These are phyloP conservation scores for Epichloe uncinata DNA, from an alignment of 2,329 filamentous ascomycete genomes.

Conservation along the genomic window DNA sequence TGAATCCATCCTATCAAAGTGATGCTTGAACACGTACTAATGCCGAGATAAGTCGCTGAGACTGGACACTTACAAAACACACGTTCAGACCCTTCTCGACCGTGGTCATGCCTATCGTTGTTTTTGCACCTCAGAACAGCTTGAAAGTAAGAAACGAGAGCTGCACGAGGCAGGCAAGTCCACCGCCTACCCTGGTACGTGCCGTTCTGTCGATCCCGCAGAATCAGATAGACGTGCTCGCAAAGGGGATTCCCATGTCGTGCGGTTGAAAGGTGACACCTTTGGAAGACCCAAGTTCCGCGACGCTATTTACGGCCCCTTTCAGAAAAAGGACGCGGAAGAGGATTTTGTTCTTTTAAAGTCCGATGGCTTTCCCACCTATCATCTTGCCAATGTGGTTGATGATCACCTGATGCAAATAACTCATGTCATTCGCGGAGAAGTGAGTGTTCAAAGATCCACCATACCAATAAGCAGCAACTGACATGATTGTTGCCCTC, in stretches of 20 bases:
- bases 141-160: slow-evolving; percentile 52
- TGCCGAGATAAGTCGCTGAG: slow-evolving; percentile 59
- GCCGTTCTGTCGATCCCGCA: slow-evolving; percentile 48
- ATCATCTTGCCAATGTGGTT: slow-evolving; percentile 93
- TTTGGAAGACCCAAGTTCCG: slow-evolving; percentile 47
- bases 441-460: slow-evolving; percentile 32
- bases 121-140: slow-evolving; percentile 67
- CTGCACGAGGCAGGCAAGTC: slow-evolving; percentile 38
- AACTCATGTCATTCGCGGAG: slow-evolving; percentile 86
- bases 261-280: slow-evolving; percentile 56
- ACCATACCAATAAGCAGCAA: background rate
- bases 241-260: slow-evolving; percentile 56
- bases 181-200: slow-evolving; percentile 48
- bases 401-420: slow-evolving; percentile 94
- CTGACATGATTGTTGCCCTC: background rate
- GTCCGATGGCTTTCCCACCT: slow-evolving; percentile 83
- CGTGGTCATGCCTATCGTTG: slow-evolving; percentile 76
- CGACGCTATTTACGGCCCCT: slow-evolving; percentile 68
- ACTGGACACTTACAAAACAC: slow-evolving; percentile 54
- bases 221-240: slow-evolving; percentile 60
- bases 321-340: slow-evolving; percentile 39
- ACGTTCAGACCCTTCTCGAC: slow-evolving; percentile 56
- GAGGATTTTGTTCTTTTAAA: slow-evolving; percentile 89
- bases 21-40: background rate
- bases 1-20: background rate